Conservation (phyloP, 306 rosid genomes). For the Vachellia pachyceras region DNA sequence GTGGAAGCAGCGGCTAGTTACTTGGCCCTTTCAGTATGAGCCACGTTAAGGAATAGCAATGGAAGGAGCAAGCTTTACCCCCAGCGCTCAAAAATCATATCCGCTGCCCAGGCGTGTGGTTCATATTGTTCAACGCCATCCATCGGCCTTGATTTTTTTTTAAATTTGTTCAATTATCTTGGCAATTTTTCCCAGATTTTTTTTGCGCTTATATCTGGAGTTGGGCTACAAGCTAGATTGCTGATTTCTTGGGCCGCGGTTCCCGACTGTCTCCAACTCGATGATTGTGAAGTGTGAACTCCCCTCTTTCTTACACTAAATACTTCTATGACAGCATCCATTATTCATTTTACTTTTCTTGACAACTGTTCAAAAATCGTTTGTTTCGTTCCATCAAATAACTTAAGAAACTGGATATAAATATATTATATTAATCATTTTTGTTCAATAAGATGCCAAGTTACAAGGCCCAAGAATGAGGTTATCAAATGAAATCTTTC, state of each 20-base stretch:
- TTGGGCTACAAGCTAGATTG: background rate
- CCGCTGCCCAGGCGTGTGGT: conserved; percentile 62
- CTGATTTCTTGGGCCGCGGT: background rate
- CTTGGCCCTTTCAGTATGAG: background rate
- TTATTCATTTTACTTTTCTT: too few relatives aligned
- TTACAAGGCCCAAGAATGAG: too few relatives aligned
- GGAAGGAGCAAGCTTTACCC: background rate
- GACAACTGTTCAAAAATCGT: too few relatives aligned
- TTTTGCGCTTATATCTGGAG: background rate
- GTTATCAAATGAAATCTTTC: too few relatives aligned
- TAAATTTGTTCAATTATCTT: background rate
- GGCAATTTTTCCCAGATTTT: background rate
- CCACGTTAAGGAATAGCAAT: background rate
- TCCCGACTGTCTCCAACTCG: background rate
- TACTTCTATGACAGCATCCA: too few relatives aligned
- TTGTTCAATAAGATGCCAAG: too few relatives aligned
- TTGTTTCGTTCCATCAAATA: too few relatives aligned
- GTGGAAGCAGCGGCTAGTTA: background rate
- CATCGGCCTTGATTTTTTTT: background rate
- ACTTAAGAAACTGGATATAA: too few relatives aligned
- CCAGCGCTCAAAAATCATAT: conserved; percentile 35
- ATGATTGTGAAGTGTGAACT: background rate
- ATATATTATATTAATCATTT: too few relatives aligned
- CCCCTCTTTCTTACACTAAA: background rate
- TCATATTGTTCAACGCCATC: conserved; percentile 27